These are phyloP conservation scores for Crithidia sp. DNA, from an alignment of 208 protist species.

Conservation along the genomic window DNA sequence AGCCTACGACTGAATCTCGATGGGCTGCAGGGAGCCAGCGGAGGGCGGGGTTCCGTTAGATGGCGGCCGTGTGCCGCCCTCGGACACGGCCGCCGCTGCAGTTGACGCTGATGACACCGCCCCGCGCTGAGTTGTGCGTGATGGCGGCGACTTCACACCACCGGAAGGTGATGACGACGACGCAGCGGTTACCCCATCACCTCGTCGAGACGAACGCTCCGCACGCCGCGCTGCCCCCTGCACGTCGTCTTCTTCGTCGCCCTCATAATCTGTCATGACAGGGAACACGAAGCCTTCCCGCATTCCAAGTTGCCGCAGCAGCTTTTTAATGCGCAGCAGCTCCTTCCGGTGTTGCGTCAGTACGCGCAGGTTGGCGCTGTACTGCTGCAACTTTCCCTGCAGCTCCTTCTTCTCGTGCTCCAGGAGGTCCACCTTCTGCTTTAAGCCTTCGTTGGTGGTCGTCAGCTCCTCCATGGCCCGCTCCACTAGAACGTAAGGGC, in stretches of 20 bases:
- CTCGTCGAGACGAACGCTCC: too few species aligned
- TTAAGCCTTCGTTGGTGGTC: slow-evolving; percentile 58
- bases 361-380: slow-evolving; percentile 57
- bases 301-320: slow-evolving; percentile 68
- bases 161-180: neutral
- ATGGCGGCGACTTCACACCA: neutral
- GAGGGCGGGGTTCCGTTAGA: slow-evolving; percentile 15
- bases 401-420: slow-evolving; percentile 64
- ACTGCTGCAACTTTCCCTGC: slow-evolving; percentile 51
- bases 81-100: neutral
- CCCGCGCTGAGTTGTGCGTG: neutral
- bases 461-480: slow-evolving; percentile 65
- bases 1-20: slow-evolving; percentile 26
- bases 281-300: slow-evolving; percentile 47
- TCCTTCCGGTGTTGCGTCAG: slow-evolving; percentile 77
- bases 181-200: neutral
- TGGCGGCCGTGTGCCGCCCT: slow-evolving; percentile 10
- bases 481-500: slow-evolving; percentile 83
- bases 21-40: slow-evolving; percentile 19
- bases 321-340: slow-evolving; percentile 75
- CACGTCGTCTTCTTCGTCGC: neutral
- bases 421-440: slow-evolving; percentile 48
- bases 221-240: too few species aligned
- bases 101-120: too few species aligned
- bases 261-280: slow-evolving; percentile 4